Percentiles rank a stretch among this genome's conserved stretches.
phyloP scores from a whole-genome alignment of 1,284 basidiomycete genomes.

The Cerioporus squamosus region DNA sequence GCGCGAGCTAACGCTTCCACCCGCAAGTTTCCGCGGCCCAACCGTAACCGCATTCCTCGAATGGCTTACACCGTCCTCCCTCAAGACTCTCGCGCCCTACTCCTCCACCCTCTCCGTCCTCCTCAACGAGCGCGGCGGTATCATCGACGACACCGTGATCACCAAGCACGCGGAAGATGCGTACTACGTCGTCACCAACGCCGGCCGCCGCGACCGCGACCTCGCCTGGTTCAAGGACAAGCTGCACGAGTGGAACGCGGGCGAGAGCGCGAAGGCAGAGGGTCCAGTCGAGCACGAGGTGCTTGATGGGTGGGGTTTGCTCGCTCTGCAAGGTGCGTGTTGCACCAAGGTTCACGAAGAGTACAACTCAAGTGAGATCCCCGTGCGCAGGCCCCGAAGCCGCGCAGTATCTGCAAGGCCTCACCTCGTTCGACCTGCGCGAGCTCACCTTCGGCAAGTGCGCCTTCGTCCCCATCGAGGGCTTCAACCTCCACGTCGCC shows the following conservation, averaged over 20 bases:
- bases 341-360: neutral
- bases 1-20: neutral
- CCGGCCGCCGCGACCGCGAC: constrained; percentile 84
- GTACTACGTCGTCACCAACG: constrained; percentile 98
- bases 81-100: constrained; percentile 70
- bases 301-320: constrained; percentile 84
- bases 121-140: constrained; percentile 89
- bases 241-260: constrained; percentile 77
- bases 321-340: constrained; percentile 84
- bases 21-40: constrained; percentile 76
- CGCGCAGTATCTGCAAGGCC: constrained; percentile 73
- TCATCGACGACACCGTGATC: constrained; percentile 93
- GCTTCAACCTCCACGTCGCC: constrained; percentile 87
- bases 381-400: constrained; percentile 78
- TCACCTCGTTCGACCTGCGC: constrained; percentile 77
- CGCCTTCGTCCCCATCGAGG: constrained; percentile 76
- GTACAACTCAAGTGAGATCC: neutral
- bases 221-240: constrained; percentile 77
- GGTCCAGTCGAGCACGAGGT: constrained; percentile 82
- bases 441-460: constrained; percentile 82
- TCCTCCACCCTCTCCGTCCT: constrained; percentile 86
- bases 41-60: constrained; percentile 81
- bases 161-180: constrained; percentile 81
- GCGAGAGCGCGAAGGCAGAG: constrained; percentile 47
- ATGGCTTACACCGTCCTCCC: constrained; percentile 84